Conservation (phyloP, 108 stramenopile genomes). For the Nitzschia sp. region DNA sequence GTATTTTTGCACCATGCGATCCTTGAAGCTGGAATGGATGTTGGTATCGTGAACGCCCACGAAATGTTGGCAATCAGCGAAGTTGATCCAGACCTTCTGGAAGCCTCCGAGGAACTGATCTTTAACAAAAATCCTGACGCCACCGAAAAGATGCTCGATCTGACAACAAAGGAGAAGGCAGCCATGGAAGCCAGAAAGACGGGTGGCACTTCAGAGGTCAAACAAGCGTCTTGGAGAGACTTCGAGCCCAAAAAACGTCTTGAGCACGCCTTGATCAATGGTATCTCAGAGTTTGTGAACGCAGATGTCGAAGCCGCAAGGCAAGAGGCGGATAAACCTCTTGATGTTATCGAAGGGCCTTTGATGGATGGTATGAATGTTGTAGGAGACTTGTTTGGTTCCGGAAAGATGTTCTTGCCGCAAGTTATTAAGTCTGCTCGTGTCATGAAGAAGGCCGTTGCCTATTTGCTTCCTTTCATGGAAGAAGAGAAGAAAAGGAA, state of each 20-base stretch:
- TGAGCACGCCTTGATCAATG: constrained; percentile 96
- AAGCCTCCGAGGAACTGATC: constrained; percentile 87
- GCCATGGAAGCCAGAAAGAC: constrained; percentile 83
- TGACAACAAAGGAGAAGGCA: constrained; percentile 85
- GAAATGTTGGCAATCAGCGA: constrained; percentile 89
- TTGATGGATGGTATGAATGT: constrained; percentile 99
- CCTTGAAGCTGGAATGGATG: constrained; percentile 97
- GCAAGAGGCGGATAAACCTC: constrained; percentile 60
- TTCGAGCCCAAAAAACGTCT: constrained; percentile 86
- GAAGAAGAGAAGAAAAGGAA: constrained; percentile 95
- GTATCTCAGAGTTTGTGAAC: constrained; percentile 94
- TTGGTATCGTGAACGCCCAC: constrained; percentile 98
- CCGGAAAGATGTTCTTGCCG: constrained; percentile 99
- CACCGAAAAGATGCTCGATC: constrained; percentile 92
- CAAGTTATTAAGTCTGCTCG: constrained; percentile 99
- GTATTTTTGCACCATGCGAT: constrained; percentile 97
- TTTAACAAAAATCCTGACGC: constrained; percentile 86
- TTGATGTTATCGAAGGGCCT: constrained; percentile 99
- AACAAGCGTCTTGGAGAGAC: constrained; percentile 86
- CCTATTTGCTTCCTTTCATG: constrained; percentile 98
- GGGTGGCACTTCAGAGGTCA: constrained; percentile 61
- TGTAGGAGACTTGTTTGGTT: constrained; percentile 98
- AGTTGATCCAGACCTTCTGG: constrained; percentile 82
- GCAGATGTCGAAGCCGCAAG: constrained; percentile 92
- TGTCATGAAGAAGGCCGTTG: constrained; percentile 99